These are phyloP conservation scores for Rhazya stricta DNA, from an alignment of 257 asterid genomes.

Conservation along the genomic window DNA sequence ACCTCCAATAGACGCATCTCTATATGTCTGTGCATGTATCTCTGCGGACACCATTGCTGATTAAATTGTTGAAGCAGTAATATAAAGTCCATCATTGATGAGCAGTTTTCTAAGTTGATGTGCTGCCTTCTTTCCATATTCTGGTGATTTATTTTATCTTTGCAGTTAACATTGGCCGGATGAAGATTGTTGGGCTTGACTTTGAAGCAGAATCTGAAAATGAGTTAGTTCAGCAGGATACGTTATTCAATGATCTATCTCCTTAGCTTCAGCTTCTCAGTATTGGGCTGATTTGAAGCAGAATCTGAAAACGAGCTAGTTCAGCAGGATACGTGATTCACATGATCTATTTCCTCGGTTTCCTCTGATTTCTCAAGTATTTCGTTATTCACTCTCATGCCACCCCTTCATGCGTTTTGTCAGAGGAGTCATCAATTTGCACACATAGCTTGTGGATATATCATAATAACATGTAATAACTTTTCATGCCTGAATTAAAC, in stretches of 20 bases:
- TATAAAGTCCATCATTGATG: not conserved
- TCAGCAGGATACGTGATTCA: not conserved
- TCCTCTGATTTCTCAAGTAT: not conserved
- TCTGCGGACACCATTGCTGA: no score
- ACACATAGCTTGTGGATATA: not conserved
- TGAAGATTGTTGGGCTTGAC: constrained; percentile 67
- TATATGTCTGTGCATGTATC: not conserved
- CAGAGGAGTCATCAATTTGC: not conserved
- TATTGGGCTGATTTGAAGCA: not conserved
- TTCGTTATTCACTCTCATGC: not conserved
- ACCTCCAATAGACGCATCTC: not conserved
- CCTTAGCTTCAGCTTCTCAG: not conserved
- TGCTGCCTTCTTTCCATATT: not conserved
- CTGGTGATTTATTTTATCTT: constrained; percentile 16
- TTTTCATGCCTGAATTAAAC: not conserved
- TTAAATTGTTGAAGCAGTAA: not conserved
- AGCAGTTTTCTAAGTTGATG: constrained; percentile 4
- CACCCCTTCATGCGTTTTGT: not conserved
- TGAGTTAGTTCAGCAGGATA: constrained; percentile 23
- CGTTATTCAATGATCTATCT: not conserved
- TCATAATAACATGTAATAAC: not conserved
- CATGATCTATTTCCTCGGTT: not conserved
- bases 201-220: constrained; percentile 48
- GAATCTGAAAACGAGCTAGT: not conserved
- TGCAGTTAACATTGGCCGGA: constrained; percentile 87